These are phyloP conservation scores for Globisporangium perplexum DNA, from an alignment of 352 stramenopile genomes.

Conservation along the genomic window DNA sequence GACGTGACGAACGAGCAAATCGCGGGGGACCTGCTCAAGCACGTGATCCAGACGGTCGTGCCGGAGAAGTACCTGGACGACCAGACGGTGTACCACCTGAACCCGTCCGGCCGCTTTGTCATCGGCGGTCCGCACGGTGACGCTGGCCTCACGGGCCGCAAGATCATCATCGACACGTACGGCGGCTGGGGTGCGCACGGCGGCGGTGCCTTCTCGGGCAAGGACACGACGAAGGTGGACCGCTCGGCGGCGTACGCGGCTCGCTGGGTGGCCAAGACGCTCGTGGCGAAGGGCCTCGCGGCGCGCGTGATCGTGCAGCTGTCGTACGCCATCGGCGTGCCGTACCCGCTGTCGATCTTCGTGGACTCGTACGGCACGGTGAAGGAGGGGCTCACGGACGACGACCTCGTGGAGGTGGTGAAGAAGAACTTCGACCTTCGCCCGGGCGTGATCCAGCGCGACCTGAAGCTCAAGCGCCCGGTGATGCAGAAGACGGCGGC, in stretches of 20 bases:
- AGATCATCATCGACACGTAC: constrained; percentile 99
- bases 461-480: constrained; percentile 96
- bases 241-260: constrained; percentile 97
- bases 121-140: constrained; percentile 99
- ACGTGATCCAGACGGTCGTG: constrained; percentile 98
- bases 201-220: constrained; percentile 98
- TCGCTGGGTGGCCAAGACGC: constrained; percentile 98
- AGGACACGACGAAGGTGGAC: constrained; percentile 99
- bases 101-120: constrained; percentile 98
- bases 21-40: constrained; percentile 96
- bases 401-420: constrained; percentile 96
- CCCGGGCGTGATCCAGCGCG: constrained; percentile 97
- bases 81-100: constrained; percentile 99
- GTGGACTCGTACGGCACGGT: constrained; percentile 98
- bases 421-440: constrained; percentile 99
- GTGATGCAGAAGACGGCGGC: constrained; percentile 98
- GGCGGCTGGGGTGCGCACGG: constrained; percentile 98
- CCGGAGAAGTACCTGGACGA: constrained; percentile 99
- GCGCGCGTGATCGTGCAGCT: constrained; percentile 95
- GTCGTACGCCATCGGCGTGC: constrained; percentile 98
- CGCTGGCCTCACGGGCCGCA: constrained; percentile 97
- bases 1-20: constrained; percentile 99
- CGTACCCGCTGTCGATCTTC: constrained; percentile 96
- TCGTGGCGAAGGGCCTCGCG: constrained; percentile 95
- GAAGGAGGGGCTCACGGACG: constrained; percentile 93